Evolutionary conservation across 768 basidiomycete genomes (phyloP).

Genomic region (Solioccasus polychromus): DNA sequence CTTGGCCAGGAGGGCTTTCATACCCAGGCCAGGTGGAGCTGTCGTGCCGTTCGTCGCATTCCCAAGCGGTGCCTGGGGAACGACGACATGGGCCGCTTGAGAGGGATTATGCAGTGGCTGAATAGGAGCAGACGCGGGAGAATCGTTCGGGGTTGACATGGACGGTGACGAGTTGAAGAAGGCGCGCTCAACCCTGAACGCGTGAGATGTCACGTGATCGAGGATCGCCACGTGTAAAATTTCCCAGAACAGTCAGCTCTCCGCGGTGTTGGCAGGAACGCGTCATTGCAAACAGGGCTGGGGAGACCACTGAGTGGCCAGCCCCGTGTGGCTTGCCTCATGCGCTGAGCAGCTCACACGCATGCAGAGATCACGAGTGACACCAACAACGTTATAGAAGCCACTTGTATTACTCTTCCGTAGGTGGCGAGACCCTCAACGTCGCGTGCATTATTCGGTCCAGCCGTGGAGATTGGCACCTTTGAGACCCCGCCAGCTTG

Average conservation of each 20-base stretch:
- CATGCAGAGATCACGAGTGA: constrained; percentile 24
- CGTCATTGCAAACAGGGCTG: constrained; percentile 18
- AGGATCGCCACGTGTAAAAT: constrained; percentile 16
- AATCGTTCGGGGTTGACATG: constrained; percentile 60
- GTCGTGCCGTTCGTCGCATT: constrained; percentile 53
- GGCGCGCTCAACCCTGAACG: constrained; percentile 11
- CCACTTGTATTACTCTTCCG: constrained; percentile 20
- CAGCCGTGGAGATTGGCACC: constrained; percentile 23
- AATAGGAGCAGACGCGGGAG: constrained; percentile 59
- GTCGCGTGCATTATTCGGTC: constrained; percentile 15
- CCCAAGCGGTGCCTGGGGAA: constrained; percentile 79
- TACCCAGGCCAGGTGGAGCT: constrained; percentile 72
- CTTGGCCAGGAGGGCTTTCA: constrained; percentile 91
- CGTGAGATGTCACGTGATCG: constrained; percentile 28
- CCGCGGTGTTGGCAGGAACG: constrained; percentile 24
- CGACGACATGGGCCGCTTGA: constrained; percentile 72
- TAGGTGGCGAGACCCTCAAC: constrained; percentile 16
- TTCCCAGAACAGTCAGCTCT: constrained; percentile 19
- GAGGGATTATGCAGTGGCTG: constrained; percentile 85
- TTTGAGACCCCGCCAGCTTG: constrained; percentile 30
- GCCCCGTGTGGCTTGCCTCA: constrained; percentile 8
- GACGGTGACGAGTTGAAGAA: constrained; percentile 5
- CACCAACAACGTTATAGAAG: constrained; percentile 26
- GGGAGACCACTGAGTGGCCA: neutral
- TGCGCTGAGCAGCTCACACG: constrained; percentile 12